phyloP scores from a whole-genome alignment of 169 alveolate species.

The Eimeria tenella region DNA sequence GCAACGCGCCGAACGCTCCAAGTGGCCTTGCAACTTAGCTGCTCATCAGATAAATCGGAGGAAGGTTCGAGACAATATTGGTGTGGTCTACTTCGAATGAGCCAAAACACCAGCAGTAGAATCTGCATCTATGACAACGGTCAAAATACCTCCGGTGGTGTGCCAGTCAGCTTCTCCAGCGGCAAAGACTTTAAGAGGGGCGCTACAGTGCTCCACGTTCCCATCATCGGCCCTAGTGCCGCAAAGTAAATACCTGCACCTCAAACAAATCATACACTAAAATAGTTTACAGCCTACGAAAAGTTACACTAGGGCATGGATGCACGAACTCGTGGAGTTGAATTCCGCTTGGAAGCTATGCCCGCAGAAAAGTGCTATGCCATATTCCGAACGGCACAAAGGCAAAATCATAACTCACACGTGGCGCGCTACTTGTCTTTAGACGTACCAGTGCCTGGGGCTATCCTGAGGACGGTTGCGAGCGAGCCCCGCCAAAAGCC shows the following conservation, averaged over 20 bases:
- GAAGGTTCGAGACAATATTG: too few species aligned
- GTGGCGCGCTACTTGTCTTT: not conserved
- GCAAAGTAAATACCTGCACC: conserved; percentile 63
- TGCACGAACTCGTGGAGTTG: too few species aligned
- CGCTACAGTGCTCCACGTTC: conserved; percentile 58
- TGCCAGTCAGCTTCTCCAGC: conserved; percentile 16
- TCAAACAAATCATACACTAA: not conserved
- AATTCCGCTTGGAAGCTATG: too few species aligned
- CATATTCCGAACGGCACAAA: too few species aligned
- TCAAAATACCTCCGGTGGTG: conserved; percentile 9
- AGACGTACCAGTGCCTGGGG: conserved; percentile 78
- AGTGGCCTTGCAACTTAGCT: too few species aligned
- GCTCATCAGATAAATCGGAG: too few species aligned
- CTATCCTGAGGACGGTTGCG: conserved; percentile 78
- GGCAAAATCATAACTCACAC: too few species aligned
- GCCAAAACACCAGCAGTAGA: not conserved
- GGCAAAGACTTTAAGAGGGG: conserved; percentile 34
- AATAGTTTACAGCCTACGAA: too few species aligned
- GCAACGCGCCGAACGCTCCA: too few species aligned
- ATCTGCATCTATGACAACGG: not conserved
- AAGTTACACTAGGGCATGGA: too few species aligned
- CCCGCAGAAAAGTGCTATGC: too few species aligned
- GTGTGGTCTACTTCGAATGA: too few species aligned
- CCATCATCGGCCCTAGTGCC: conserved; percentile 67
- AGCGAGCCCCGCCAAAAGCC: conserved; percentile 79